Percentiles rank a stretch among this genome's conserved stretches.
phyloP scores from a whole-genome alignment of 2,329 filamentous ascomycete species.

The Zymoseptoria pseudotritici region DNA sequence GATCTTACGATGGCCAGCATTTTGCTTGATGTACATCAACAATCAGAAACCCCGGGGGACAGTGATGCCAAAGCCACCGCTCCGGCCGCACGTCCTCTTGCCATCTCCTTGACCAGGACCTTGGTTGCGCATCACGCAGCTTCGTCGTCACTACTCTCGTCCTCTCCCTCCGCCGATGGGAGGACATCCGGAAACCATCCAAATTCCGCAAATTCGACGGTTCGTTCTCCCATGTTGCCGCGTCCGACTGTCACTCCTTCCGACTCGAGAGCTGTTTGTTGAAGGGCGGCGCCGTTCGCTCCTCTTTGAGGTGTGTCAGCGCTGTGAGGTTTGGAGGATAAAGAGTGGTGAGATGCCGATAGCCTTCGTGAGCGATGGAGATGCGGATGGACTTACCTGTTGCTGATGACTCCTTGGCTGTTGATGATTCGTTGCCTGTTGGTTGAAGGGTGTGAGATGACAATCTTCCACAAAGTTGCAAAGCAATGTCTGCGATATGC shows the following conservation, averaged over 20 bases:
- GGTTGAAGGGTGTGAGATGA: neutral
- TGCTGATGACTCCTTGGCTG: slow-evolving; percentile 76
- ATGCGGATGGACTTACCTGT: slow-evolving; percentile 50
- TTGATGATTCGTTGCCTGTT: slow-evolving; percentile 77
- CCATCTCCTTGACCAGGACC: too few species aligned
- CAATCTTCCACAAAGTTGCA: neutral
- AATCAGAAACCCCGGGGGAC: too few species aligned
- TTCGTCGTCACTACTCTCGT: slow-evolving; percentile 6
- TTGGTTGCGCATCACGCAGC: neutral
- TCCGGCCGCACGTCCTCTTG: too few species aligned
- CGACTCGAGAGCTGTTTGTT: slow-evolving; percentile 39
- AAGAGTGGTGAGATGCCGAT: too few species aligned
- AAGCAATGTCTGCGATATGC: too few species aligned
- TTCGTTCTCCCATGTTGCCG: slow-evolving; percentile 41
- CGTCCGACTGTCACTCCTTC: slow-evolving; percentile 43
- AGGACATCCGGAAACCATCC: slow-evolving; percentile 42
- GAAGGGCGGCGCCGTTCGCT: slow-evolving; percentile 38
- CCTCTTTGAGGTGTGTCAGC: slow-evolving; percentile 19
- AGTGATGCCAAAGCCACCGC: too few species aligned
- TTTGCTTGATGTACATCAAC: too few species aligned
- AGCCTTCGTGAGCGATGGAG: neutral
- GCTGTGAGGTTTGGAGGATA: too few species aligned
- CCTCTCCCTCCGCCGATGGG: slow-evolving; percentile 24
- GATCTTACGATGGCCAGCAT: too few species aligned
- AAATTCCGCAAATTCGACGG: slow-evolving; percentile 38